Evolutionary conservation across 495 filamentous ascomycete species (phyloP).

Genomic region (Astrothelium macrocarpum): DNA sequence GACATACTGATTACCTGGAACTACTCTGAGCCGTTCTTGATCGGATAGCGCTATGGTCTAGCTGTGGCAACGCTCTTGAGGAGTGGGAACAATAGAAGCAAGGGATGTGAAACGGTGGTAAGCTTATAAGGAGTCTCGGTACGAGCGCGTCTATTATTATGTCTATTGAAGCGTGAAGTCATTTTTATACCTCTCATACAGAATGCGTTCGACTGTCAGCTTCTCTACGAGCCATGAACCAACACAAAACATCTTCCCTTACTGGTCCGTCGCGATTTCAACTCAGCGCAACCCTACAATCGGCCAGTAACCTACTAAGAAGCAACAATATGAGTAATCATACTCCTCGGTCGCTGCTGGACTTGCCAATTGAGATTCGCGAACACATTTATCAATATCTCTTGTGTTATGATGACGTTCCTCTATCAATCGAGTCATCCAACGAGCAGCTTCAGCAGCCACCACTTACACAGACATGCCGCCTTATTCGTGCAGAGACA

Average conservation of each 20-base stretch:
- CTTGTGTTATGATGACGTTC: background rate
- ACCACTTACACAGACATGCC: background rate
- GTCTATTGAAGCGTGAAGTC: background rate
- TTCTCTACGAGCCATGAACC: background rate
- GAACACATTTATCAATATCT: background rate
- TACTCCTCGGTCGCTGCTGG: background rate
- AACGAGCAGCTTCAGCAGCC: conserved; percentile 1
- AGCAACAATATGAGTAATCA: background rate
- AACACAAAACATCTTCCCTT: background rate
- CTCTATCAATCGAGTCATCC: background rate
- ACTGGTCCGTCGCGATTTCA: background rate
- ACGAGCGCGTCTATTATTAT: background rate
- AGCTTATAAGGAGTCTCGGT: background rate
- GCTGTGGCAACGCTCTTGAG: background rate
- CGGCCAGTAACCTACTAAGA: background rate
- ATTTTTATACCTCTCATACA: background rate
- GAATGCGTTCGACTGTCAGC: background rate
- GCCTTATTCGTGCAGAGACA: conserved; percentile 3
- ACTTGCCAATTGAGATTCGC: background rate
- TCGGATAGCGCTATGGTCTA: background rate
- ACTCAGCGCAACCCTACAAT: background rate
- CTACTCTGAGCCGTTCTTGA: background rate
- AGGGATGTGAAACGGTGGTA: background rate
- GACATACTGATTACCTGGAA: background rate
- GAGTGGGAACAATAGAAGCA: background rate